A percentile compares a stretch with the other conserved stretches of the same genome.
Evolutionary conservation across 306 rosid genomes (phyloP).

Genomic region (Cucurbita moschata): DNA sequence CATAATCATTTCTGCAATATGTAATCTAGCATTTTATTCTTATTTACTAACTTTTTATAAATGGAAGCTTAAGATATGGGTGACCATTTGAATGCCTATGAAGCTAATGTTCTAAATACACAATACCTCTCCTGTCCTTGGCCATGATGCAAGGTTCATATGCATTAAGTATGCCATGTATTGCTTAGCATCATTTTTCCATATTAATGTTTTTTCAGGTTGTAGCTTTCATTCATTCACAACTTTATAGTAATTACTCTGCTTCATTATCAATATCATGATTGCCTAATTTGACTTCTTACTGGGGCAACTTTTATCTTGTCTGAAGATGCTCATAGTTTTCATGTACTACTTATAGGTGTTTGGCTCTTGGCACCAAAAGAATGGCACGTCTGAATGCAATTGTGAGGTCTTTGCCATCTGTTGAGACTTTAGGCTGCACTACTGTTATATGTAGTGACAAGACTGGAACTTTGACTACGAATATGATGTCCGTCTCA

Average conservation of each 20-base stretch:
- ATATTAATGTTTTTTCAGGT: neutral
- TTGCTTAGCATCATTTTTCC: neutral
- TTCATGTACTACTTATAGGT: slow-evolving; percentile 24
- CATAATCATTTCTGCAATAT: neutral
- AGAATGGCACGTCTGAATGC: slow-evolving; percentile 97
- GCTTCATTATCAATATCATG: neutral
- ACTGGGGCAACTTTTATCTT: slow-evolving; percentile 8
- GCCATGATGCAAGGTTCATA: neutral
- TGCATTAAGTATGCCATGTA: neutral
- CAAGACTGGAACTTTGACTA: slow-evolving; percentile 94
- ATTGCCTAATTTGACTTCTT: neutral
- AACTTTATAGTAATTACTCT: neutral
- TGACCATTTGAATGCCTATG: neutral
- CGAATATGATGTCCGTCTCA: slow-evolving; percentile 92
- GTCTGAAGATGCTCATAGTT: neutral
- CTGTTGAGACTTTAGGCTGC: slow-evolving; percentile 95
- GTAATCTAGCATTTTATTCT: neutral
- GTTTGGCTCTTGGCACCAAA: slow-evolving; percentile 97
- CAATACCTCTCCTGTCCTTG: neutral
- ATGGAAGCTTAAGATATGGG: neutral
- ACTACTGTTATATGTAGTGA: slow-evolving; percentile 98
- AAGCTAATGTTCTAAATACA: neutral
- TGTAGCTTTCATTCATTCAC: neutral
- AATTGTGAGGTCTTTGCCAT: slow-evolving; percentile 84
- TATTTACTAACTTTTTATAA: neutral